phyloP scores from a whole-genome alignment of 306 rosid species.

The Vachellia collinsii region DNA sequence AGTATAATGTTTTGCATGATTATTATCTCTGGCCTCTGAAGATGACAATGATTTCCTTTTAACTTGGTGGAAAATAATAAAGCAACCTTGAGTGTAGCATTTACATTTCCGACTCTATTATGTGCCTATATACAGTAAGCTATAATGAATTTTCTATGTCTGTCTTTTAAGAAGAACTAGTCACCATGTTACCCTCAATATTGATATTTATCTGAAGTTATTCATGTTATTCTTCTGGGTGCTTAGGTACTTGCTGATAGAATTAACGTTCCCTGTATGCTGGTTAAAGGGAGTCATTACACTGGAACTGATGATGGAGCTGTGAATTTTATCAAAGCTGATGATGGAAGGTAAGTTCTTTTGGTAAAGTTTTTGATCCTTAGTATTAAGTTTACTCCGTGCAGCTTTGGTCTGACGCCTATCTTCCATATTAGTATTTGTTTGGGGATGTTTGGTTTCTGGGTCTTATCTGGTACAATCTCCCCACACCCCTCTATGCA shows the following conservation, averaged over 20 bases:
- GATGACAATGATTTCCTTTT: constrained; percentile 12
- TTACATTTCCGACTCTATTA: constrained; percentile 6
- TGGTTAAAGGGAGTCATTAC: constrained; percentile 98
- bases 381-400: constrained; percentile 28
- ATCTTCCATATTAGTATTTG: background rate
- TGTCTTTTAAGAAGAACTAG: constrained; percentile 28
- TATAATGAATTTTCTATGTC: constrained; percentile 17
- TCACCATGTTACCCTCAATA: constrained; percentile 14
- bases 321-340: constrained; percentile 86
- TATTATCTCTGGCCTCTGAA: constrained; percentile 4
- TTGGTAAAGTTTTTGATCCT: constrained; percentile 31
- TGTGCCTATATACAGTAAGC: constrained; percentile 18
- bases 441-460: background rate
- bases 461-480: background rate
- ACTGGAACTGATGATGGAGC: constrained; percentile 99
- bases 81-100: constrained; percentile 4
- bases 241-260: constrained; percentile 94
- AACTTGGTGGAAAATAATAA: background rate
- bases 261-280: constrained; percentile 92
- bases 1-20: constrained; percentile 13
- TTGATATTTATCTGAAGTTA: constrained; percentile 36
- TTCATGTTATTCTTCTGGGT: constrained; percentile 44
- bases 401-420: constrained; percentile 29
- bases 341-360: constrained; percentile 77
- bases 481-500: background rate